phyloP scores from a whole-genome alignment of 2,329 filamentous ascomycete genomes.

The Colletotrichum tofieldiae region DNA sequence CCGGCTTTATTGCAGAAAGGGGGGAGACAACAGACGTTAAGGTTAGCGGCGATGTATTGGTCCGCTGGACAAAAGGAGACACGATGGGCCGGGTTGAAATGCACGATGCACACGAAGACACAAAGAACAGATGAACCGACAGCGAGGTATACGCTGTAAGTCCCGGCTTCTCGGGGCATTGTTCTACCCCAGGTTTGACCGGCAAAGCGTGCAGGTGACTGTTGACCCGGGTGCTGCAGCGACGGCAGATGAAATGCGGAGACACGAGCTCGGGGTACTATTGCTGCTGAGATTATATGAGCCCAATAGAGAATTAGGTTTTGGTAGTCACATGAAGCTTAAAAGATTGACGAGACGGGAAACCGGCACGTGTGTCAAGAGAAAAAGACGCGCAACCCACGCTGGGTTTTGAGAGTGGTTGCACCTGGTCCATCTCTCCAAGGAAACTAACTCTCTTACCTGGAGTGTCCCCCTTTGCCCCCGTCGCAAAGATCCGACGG shows the following conservation, averaged over 20 bases:
- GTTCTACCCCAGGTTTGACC: conserved; percentile 32
- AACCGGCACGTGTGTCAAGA: neutral
- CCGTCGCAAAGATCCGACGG: conserved; percentile 9
- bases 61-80: conserved; percentile 28
- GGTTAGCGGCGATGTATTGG: neutral
- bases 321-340: conserved; percentile 13
- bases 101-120: neutral
- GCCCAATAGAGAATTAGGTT: neutral
- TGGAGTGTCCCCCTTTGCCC: no score
- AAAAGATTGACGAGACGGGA: conserved; percentile 2
- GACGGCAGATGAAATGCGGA: conserved; percentile 34
- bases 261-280: neutral
- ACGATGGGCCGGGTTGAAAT: neutral
- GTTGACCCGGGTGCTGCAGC: conserved; percentile 25
- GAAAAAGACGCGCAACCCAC: conserved; percentile 13
- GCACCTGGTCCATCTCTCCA: neutral
- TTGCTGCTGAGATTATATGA: neutral
- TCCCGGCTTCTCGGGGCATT: conserved; percentile 26
- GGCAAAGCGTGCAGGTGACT: conserved; percentile 32
- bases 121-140: conserved; percentile 7
- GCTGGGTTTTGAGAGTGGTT: neutral
- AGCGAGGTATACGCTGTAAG: neutral
- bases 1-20: neutral
- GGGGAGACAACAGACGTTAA: neutral
- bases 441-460: neutral